Evolutionary conservation across 345 rosid species (phyloP).

Genomic region (Turritis glabra): DNA sequence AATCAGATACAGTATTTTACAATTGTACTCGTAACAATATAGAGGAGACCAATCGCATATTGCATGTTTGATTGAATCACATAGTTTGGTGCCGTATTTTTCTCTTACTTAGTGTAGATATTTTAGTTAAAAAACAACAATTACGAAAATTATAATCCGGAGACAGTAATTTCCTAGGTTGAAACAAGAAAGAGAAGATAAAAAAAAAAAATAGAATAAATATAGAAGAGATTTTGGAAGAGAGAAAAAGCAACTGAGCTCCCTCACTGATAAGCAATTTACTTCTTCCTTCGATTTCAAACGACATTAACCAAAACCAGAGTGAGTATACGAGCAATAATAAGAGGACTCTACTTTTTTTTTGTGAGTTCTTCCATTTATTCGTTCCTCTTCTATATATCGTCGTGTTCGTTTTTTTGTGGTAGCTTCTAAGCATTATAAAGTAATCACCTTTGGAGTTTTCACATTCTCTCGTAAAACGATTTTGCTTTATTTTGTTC

Average conservation of each 20-base stretch:
- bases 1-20: too few species aligned
- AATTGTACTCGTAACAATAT: too few species aligned
- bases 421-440: neutral
- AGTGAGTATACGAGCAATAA: neutral
- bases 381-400: slow-evolving; percentile 6
- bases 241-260: neutral
- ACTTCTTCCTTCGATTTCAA: neutral
- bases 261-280: slow-evolving; percentile 1
- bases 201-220: slow-evolving; percentile 9
- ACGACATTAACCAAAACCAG: slow-evolving; percentile 4
- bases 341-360: neutral
- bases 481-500: neutral
- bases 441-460: slow-evolving; percentile 1
- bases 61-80: neutral
- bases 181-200: slow-evolving; percentile 4
- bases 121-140: too few species aligned
- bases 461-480: too few species aligned
- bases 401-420: neutral
- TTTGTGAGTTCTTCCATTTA: slow-evolving; percentile 1
- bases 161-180: slow-evolving; percentile 7
- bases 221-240: slow-evolving; percentile 5
- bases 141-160: too few species aligned
- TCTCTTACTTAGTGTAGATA: too few species aligned
- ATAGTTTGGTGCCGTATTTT: too few species aligned
- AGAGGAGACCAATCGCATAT: too few species aligned